Evolutionary conservation across 805 yeast genomes (phyloP), one percentile per base, ranked within the genome.

Genomic region (Nakazawaea pomicola): DNA sequence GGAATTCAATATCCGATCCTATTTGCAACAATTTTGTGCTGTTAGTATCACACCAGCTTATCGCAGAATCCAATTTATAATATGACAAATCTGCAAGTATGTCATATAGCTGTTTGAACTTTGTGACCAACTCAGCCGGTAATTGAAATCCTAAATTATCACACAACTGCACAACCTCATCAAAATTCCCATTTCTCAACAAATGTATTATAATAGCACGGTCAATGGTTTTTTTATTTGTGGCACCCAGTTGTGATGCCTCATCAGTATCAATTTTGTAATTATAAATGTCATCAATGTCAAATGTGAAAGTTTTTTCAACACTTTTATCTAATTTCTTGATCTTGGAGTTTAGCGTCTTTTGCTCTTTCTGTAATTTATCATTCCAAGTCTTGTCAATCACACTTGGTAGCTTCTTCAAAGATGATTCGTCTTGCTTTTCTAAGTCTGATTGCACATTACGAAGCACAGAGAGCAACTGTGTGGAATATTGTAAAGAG

Each of bases 1-100:
- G 60, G 50, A 68, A 72, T 49, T 70, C 75, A 19, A 75, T 51
- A 36, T 68, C 67, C 1, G 70, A 65, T 4, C 72, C 73, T 17
- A 57, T 50, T 15, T 43, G 43, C 27, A 49, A 47, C 33, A 71
- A 53, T 29, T 52, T 39, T 2, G 30, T 39, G 2, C 52, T 47
- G 30, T 62, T 52, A 6, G 45, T 35, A 5, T 49, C 42, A 23
- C 68, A 64, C 85, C 85, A 79, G 2, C 55, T 56, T 21, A 74
- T 66, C 11, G 83, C 81, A 6, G 70, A 64, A 4, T 49, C 52
- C 20, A 72, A 51, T 39, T 74, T 56, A 3, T 64, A 59, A 2
- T 54, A 39, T 17, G 72, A 49, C 28, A 58, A 46, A 28, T 62
- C 63, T 15, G 54, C 50, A 15, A 72, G 51, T 3, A 76, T 72